Evolutionary conservation across 495 filamentous ascomycete genomes (phyloP).

Genomic region (Cladorrhinum samala): DNA sequence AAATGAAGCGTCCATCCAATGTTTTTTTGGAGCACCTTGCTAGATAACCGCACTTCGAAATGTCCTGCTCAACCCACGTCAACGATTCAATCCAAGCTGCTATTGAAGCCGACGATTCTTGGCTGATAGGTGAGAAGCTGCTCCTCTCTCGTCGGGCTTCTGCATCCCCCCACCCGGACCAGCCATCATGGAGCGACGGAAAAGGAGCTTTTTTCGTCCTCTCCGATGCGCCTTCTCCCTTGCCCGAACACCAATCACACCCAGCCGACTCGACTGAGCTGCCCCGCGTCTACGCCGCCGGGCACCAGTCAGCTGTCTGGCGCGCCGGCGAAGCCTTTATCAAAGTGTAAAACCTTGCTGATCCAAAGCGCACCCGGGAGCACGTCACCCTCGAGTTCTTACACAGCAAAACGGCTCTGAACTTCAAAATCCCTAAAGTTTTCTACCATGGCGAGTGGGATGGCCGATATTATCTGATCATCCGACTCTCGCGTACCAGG

Average conservation of each 20-base stretch:
- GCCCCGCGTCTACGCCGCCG: constrained; percentile 4
- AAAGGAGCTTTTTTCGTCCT: constrained; percentile 9
- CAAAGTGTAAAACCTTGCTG: neutral
- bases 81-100: constrained; percentile 4
- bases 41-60: neutral
- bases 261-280: neutral
- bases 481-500: constrained; percentile 5
- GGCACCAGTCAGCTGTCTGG: constrained; percentile 11
- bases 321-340: constrained; percentile 13
- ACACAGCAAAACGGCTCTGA: neutral
- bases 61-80: neutral
- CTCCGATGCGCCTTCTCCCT: constrained; percentile 3
- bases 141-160: constrained; percentile 4
- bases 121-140: constrained; percentile 10
- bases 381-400: constrained; percentile 12
- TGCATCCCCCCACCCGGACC: neutral
- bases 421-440: constrained; percentile 4
- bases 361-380: constrained; percentile 1
- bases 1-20: too few species aligned
- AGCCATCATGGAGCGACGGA: constrained; percentile 12
- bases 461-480: constrained; percentile 7
- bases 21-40: neutral
- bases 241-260: neutral
- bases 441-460: constrained; percentile 11
- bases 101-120: constrained; percentile 3